Evolutionary conservation across 2,329 filamentous ascomycete species (phyloP), one percentile per base, ranked within the genome.

Genomic region (Coniochaeta sp.): DNA sequence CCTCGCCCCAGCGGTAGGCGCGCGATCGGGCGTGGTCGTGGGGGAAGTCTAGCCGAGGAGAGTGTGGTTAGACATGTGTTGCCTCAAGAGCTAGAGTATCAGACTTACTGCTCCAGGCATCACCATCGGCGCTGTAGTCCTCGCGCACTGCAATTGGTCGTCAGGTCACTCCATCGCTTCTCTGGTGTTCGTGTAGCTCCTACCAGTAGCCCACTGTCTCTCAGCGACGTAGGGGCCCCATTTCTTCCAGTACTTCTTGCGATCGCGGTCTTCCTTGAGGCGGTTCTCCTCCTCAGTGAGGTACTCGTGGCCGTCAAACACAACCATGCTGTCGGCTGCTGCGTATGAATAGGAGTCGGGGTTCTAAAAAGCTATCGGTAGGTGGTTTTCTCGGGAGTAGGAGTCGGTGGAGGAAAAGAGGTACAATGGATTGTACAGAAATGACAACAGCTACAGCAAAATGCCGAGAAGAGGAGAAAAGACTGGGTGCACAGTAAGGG

Each of bases 141-240:
- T 96, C 91, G 64, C 91, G 82, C 55, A 95, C 90, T 86, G 68
- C 60, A 55, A 54, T 50, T 67, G 28, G 52, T 8, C 13, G 30
- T 55, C 63, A 52, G 62, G 58, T 24, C 27, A 16, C 30, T 24
- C 5, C 10, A 28, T n/a, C 31, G 22, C 27, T 8, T 18, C 12
- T 14, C 14, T 22, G 9, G 16, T 14, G 49, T 38, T 10, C 26
- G 20, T 6, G 24, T 10, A 33, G 27, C 52, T 63, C 81, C 66
- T 73, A 87, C 89, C 91, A 60, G 91, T 96, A 53, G 91, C 91
- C 92, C 92, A 96, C 75, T 96, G 91, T 65, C 91, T 79, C 75
- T 97, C 92, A 51, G 91, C 84, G 61, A 95, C 86, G 65, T 96
- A 97, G 22, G 91, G 86, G 51, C 92, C 92, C 91, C 91, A 96